Evolutionary conservation across 352 stramenopile species (phyloP), one percentile per base, ranked within the genome.

Genomic region (Globisporangium emineosum): DNA sequence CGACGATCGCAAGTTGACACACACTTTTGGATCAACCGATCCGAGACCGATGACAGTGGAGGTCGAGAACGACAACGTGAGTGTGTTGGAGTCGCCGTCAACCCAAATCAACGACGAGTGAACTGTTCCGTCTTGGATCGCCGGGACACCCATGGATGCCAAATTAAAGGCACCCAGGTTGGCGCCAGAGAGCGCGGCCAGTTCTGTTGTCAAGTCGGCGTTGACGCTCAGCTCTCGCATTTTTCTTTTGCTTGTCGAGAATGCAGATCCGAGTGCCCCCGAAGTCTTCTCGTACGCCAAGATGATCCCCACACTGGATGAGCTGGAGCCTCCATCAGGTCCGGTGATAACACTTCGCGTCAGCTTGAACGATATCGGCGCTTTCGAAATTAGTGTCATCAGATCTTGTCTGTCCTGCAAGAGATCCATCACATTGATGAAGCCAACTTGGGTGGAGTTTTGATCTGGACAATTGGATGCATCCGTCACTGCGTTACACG

Each of bases 101-200:
- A 94, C 73, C 85, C 85, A 94, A 3, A 94, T 23, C 30, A 94
- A 66, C 30, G 85, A 94, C 15, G 85, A 89, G 62, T 92, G 75
- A 37, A 93, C 62, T 0, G 72, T 67, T 2, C 79, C 82, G 25
- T 60, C 57, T 52, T 70, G 58, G 53, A 83, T 76, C 54, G 59
- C 32, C 1, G 84, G 78, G 27, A 86, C 62, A 13, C 73, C 64
- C 82, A 91, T 90, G 0, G 78, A 82, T 9, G 81, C 81, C 4
- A 93, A 78, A 60, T 70, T 77, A 25, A 93, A 50, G 19, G 72
- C 79, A 17, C 68, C 77, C 10, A 91, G 64, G 50, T 78, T 72
- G 7, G 64, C 65, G 17, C 47, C 30, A 7, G 69, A 60, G 0
- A 68, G 60, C 1, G 67, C 72, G 5, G 33, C 43, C 30, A 57